Percentiles rank a stretch among this genome's conserved stretches.
These are phyloP conservation scores for Amauroascus niger DNA, from an alignment of 2,329 filamentous ascomycete species.

Conservation along the genomic window DNA sequence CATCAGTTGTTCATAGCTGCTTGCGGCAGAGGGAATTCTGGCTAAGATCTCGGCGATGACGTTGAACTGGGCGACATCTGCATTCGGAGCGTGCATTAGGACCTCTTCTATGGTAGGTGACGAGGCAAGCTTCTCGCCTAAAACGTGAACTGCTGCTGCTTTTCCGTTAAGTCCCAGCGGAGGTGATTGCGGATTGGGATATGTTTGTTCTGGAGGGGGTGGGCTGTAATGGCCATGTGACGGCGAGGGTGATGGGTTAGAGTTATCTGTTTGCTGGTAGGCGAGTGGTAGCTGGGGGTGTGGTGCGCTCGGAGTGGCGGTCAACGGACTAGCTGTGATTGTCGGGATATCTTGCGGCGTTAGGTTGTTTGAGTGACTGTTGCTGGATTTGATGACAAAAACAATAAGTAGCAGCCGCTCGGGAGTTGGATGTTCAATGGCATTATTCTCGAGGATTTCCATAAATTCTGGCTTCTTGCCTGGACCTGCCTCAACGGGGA, in stretches of 20 bases:
- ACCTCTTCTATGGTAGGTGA: constrained; percentile 60
- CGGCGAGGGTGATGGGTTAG: neutral
- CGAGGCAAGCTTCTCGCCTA: constrained; percentile 50
- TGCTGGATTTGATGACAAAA: constrained; percentile 64
- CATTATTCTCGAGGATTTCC: constrained; percentile 75
- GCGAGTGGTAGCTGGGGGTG: constrained; percentile 16
- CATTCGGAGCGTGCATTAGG: constrained; percentile 57
- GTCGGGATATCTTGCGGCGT: constrained; percentile 32
- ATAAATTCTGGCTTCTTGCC: constrained; percentile 70
- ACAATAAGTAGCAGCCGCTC: constrained; percentile 74
- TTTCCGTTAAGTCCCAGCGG: constrained; percentile 38
- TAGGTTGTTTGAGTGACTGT: constrained; percentile 31
- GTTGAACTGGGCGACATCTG: constrained; percentile 62
- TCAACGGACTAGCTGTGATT: constrained; percentile 28
- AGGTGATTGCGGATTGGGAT: constrained; percentile 23
- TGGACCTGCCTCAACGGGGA: constrained; percentile 68
- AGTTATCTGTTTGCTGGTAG: neutral
- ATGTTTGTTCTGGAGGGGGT: constrained; percentile 22
- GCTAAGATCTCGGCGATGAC: constrained; percentile 61
- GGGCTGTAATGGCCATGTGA: constrained; percentile 16
- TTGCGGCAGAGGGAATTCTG: constrained; percentile 53
- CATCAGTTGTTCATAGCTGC: constrained; percentile 44
- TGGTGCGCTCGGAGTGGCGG: constrained; percentile 18
- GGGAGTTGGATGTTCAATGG: constrained; percentile 59
- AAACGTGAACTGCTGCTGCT: constrained; percentile 51